Percentiles rank a stretch among this genome's conserved stretches.
These are phyloP conservation scores for Vigna reflexopilosa DNA, from an alignment of 306 rosid species.

Conservation along the genomic window DNA sequence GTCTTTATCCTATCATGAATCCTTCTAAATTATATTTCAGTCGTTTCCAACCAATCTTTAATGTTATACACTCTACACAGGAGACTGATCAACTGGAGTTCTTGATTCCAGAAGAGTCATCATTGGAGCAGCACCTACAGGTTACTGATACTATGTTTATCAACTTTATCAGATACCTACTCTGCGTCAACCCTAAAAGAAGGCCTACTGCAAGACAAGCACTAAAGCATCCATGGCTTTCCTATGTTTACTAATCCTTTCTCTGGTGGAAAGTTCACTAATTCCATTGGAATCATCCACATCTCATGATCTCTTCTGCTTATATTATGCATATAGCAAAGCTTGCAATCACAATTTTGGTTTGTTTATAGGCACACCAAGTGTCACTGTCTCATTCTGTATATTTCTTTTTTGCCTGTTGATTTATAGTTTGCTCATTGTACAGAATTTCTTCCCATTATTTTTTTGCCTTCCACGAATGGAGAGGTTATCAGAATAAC, in stretches of 20 bases:
- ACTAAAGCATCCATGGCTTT: slow-evolving; percentile 95
- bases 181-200: slow-evolving; percentile 73
- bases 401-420: slow-evolving; percentile 1
- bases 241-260: slow-evolving; percentile 55
- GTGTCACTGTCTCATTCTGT: slow-evolving; percentile 39
- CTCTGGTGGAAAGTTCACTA: slow-evolving; percentile 35
- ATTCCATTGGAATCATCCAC: slow-evolving; percentile 28
- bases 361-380: slow-evolving; percentile 44
- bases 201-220: slow-evolving; percentile 85
- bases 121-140: slow-evolving; percentile 77
- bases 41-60: slow-evolving; percentile 32
- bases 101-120: slow-evolving; percentile 82
- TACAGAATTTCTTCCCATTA: slow-evolving; percentile 45
- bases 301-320: slow-evolving; percentile 39
- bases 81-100: slow-evolving; percentile 83
- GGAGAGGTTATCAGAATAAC: slow-evolving; percentile 45
- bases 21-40: slow-evolving; percentile 2
- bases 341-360: slow-evolving; percentile 59
- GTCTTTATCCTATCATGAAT: background rate
- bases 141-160: slow-evolving; percentile 65
- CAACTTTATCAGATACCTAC: slow-evolving; percentile 72
- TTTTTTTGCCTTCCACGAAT: slow-evolving; percentile 41
- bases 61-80: slow-evolving; percentile 58
- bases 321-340: slow-evolving; percentile 33
- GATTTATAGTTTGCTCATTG: slow-evolving; percentile 49